Evolutionary conservation across 768 basidiomycete genomes (phyloP), one percentile per base, ranked within the genome.

Genomic region (Collybia nuda): DNA sequence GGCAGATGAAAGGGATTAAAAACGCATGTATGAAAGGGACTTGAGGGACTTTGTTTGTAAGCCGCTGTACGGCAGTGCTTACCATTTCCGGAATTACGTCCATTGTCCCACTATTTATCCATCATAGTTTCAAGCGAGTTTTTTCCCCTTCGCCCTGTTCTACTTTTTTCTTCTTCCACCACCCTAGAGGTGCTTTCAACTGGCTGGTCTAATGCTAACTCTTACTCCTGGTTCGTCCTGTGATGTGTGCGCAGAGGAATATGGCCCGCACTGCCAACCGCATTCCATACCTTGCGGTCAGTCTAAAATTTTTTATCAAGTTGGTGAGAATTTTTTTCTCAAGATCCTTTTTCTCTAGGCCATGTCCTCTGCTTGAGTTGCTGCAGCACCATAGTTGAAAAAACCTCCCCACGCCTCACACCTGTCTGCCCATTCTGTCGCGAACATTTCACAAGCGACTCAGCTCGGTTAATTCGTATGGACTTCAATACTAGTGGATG

Each of bases 241-340:
- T 84, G 89, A 91, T 78, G 89, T 91, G 64, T 91, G 89, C 77
- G 88, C 88, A 63, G 88, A 90, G 72, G 88, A 90, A 76, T 91
- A 80, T 70, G 85, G 85, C 64, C 74, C 81, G 51, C 84, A 84
- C 60, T 83, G 82, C 67, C 72, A 80, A 55, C 89, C 89, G 54
- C 85, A 90, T 67, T 88, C 82, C 46, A 90, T 91, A 65, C 85
- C 89, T 53, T 91, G 89, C 71, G 89, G 89, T 89, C 46, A 57
- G 80, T 68, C 45, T 54, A 57, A 66, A 64, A 65, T 59, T 42
- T 50, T 23, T 52, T 45, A 32, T 32, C 12, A 6, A 32, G 43
- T 36, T 18, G 44, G 50, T 44, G 46, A 38, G 39, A 58, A 63
- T 61, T 53, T 58, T 57, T 56, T 57, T 57, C 59, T n/a, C n/a